phyloP scores from a whole-genome alignment of 371 early-diverging fungal genomes.

The Mucor saturninus region DNA sequence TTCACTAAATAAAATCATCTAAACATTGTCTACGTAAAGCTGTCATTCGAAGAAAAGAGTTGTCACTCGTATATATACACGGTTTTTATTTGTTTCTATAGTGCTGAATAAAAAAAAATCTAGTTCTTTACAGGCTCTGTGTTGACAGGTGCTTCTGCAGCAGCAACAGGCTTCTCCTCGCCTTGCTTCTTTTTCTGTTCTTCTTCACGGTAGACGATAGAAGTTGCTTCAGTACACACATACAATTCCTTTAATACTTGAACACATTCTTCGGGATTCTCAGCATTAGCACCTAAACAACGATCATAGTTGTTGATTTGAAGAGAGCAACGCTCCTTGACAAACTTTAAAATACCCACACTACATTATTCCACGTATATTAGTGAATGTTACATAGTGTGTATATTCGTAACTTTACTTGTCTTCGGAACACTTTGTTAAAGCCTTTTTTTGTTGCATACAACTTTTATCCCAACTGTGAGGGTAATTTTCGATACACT shows the following conservation, averaged over 20 bases:
- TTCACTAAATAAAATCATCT: no score
- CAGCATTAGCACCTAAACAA: conserved; percentile 67
- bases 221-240: conserved; percentile 66
- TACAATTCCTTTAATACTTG: conserved; percentile 64
- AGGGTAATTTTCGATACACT: conserved; percentile 78
- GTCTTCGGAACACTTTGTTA: conserved; percentile 83
- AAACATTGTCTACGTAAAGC: no score
- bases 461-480: conserved; percentile 77
- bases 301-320: conserved; percentile 71
- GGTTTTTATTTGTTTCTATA: background rate
- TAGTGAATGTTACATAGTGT: background rate
- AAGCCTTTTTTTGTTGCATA: conserved; percentile 69
- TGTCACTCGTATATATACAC: no score
- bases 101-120: conserved; percentile 2
- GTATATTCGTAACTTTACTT: conserved; percentile 50
- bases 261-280: conserved; percentile 69
- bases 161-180: conserved; percentile 4
- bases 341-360: conserved; percentile 70
- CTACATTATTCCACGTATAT: conserved; percentile 26
- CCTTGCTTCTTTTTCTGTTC: conserved; percentile 24
- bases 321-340: conserved; percentile 72
- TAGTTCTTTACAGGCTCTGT: background rate
- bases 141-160: conserved; percentile 3
- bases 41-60: no score
- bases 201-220: conserved; percentile 43